These are phyloP conservation scores for Ramularia endophylla DNA, from an alignment of 2,329 filamentous ascomycete species.

Conservation along the genomic window DNA sequence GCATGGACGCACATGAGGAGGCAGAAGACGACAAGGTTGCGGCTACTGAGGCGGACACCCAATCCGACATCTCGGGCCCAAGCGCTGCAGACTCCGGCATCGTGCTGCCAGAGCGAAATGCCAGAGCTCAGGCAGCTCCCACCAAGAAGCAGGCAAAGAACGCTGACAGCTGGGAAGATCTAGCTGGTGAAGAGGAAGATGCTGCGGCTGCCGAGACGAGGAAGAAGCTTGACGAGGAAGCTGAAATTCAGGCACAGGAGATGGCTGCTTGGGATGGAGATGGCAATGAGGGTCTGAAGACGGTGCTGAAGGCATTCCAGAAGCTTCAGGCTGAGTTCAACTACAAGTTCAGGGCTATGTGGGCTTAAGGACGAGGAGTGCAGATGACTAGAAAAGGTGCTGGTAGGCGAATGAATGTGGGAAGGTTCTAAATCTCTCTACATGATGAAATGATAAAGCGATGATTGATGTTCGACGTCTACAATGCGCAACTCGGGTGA, in stretches of 20 bases:
- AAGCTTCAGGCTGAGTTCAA: conserved; percentile 56
- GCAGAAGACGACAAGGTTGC: conserved; percentile 37
- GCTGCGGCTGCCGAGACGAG: conserved; percentile 21
- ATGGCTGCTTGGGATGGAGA: conserved; percentile 34
- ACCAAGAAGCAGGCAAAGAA: conserved; percentile 37
- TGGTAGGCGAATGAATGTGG: neutral
- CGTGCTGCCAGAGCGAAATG: conserved; percentile 23
- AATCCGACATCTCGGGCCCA: conserved; percentile 19
- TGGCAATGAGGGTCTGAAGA: conserved; percentile 45
- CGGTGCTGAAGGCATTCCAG: conserved; percentile 55
- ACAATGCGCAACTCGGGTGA: no score
- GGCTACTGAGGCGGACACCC: conserved; percentile 23
- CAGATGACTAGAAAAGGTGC: neutral
- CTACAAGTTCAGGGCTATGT: conserved; percentile 57
- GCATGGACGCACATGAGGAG: conserved; percentile 47
- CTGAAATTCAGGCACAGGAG: conserved; percentile 20
- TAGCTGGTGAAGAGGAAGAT: conserved; percentile 30
- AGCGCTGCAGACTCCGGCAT: conserved; percentile 26
- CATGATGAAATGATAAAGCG: no score
- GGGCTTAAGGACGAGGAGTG: conserved; percentile 41
- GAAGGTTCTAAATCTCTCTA: no score
- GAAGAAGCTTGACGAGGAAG: conserved; percentile 18
- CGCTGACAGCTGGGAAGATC: conserved; percentile 38
- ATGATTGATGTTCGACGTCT: no score
- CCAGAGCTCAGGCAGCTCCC: conserved; percentile 16